Percentiles rank a stretch among this genome's conserved stretches.
Evolutionary conservation across 2,329 filamentous ascomycete genomes (phyloP).

Genomic region (Phialemoniopsis sp.): DNA sequence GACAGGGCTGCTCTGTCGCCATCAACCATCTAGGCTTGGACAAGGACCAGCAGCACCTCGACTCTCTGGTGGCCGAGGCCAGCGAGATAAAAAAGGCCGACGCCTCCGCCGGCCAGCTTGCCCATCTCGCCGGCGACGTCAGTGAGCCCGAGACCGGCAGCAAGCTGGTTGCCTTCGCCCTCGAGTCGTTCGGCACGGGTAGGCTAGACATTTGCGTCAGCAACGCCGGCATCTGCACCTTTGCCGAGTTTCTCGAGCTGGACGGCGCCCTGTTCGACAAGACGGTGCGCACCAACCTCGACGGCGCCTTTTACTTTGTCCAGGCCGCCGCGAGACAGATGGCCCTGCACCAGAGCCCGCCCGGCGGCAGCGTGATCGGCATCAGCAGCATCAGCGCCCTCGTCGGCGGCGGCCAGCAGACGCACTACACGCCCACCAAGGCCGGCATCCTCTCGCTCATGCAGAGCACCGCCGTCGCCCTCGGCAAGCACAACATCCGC

Average conservation of each 20-base stretch:
- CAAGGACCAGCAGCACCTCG: slow-evolving; percentile 45
- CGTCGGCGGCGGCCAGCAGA: slow-evolving; percentile 62
- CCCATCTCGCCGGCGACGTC: slow-evolving; percentile 74
- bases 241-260: slow-evolving; percentile 79
- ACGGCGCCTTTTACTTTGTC: slow-evolving; percentile 82
- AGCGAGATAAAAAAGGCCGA: slow-evolving; percentile 36
- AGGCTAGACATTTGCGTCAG: slow-evolving; percentile 76
- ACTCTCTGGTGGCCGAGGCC: slow-evolving; percentile 48
- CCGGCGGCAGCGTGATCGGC: slow-evolving; percentile 69
- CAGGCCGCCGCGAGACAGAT: slow-evolving; percentile 85
- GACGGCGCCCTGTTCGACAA: slow-evolving; percentile 63
- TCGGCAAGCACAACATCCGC: slow-evolving; percentile 61
- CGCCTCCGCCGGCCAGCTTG: slow-evolving; percentile 50
- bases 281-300: slow-evolving; percentile 77
- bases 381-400: slow-evolving; percentile 46
- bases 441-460: slow-evolving; percentile 65
- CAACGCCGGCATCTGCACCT: slow-evolving; percentile 86
- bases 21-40: slow-evolving; percentile 72
- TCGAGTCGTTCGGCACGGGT: slow-evolving; percentile 50
- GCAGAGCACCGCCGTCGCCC: slow-evolving; percentile 62
- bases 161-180: slow-evolving; percentile 62
- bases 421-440: slow-evolving; percentile 71
- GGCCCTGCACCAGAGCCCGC: slow-evolving; percentile 54
- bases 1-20: slow-evolving; percentile 73
- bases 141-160: slow-evolving; percentile 68